Conservation (phyloP, 1,284 basidiomycete species). For the Amylostereum areolatum region DNA sequence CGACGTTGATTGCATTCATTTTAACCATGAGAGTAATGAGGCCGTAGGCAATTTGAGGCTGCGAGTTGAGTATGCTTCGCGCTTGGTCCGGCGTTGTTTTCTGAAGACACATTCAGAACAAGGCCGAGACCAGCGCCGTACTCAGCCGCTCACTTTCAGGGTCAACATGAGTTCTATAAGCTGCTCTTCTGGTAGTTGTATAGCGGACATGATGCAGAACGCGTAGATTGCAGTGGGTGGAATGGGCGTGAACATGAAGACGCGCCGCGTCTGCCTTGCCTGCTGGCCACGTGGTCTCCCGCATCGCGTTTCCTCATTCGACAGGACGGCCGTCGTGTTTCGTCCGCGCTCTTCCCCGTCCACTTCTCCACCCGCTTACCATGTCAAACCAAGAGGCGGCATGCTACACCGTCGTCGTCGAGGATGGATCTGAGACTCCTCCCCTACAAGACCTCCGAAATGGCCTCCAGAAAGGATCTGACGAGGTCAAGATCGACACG, state of each 20-base stretch:
- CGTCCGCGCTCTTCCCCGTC: slow-evolving; percentile 1
- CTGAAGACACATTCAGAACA: slow-evolving; percentile 25
- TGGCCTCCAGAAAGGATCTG: slow-evolving; percentile 91
- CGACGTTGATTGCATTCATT: slow-evolving; percentile 65
- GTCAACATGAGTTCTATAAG: slow-evolving; percentile 62
- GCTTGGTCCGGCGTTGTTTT: slow-evolving; percentile 70
- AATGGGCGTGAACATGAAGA: too few relatives aligned
- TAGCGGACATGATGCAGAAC: slow-evolving; percentile 8
- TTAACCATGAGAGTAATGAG: slow-evolving; percentile 70
- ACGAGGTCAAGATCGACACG: slow-evolving; percentile 97
- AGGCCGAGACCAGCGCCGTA: background rate
- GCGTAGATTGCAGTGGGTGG: too few relatives aligned
- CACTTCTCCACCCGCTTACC: background rate
- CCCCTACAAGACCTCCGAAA: slow-evolving; percentile 81
- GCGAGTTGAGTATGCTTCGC: slow-evolving; percentile 57
- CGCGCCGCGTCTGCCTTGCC: background rate
- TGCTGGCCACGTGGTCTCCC: background rate
- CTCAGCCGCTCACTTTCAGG: slow-evolving; percentile 42
- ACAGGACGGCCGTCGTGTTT: background rate
- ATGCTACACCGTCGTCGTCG: slow-evolving; percentile 83
- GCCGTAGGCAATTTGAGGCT: slow-evolving; percentile 71
- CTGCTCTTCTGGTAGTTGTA: slow-evolving; percentile 44
- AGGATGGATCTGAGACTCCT: slow-evolving; percentile 75
- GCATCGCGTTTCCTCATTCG: too few relatives aligned
- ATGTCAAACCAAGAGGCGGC: slow-evolving; percentile 40